These are phyloP conservation scores for Candida buenavistaensis DNA, from an alignment of 1,139 yeast genomes.

Conservation along the genomic window DNA sequence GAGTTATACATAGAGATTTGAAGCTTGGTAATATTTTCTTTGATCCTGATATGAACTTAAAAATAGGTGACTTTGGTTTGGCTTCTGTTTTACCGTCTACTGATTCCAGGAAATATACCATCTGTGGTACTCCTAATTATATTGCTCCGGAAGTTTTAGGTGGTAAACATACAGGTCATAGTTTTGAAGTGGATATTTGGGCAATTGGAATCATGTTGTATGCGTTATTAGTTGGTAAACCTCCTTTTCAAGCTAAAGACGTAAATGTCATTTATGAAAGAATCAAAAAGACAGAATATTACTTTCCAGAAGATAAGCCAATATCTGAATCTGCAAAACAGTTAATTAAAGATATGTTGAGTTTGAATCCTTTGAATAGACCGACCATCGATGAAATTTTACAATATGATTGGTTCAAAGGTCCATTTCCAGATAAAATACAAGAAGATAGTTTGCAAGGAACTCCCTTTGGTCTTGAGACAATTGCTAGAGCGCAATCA, in stretches of 20 bases:
- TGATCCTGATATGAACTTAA: conserved; percentile 88
- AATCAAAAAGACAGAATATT: conserved; percentile 79
- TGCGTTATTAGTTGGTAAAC: conserved; percentile 87
- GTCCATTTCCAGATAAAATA: conserved; percentile 77
- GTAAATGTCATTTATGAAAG: conserved; percentile 92
- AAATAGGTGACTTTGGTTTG: conserved; percentile 95
- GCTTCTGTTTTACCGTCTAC: conserved; percentile 78
- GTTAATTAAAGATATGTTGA: conserved; percentile 70
- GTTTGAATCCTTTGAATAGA: conserved; percentile 77
- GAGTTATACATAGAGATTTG: conserved; percentile 94
- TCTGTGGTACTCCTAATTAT: conserved; percentile 97
- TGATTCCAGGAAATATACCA: conserved; percentile 80
- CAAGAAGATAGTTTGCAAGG: conserved; percentile 59
- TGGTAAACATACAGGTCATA: conserved; percentile 85
- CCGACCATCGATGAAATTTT: conserved; percentile 80
- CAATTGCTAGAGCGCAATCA: conserved; percentile 61
- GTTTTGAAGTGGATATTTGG: conserved; percentile 95
- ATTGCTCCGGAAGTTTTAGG: conserved; percentile 96
- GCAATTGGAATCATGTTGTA: conserved; percentile 95
- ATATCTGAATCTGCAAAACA: conserved; percentile 71
- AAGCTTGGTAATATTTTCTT: conserved; percentile 93
- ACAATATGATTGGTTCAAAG: conserved; percentile 81
- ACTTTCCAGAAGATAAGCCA: conserved; percentile 73
- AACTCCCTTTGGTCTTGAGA: conserved; percentile 59
- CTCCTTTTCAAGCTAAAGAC: conserved; percentile 96